phyloP scores from a whole-genome alignment of 352 stramenopile genomes.

The Phytophthora agathidicida region DNA sequence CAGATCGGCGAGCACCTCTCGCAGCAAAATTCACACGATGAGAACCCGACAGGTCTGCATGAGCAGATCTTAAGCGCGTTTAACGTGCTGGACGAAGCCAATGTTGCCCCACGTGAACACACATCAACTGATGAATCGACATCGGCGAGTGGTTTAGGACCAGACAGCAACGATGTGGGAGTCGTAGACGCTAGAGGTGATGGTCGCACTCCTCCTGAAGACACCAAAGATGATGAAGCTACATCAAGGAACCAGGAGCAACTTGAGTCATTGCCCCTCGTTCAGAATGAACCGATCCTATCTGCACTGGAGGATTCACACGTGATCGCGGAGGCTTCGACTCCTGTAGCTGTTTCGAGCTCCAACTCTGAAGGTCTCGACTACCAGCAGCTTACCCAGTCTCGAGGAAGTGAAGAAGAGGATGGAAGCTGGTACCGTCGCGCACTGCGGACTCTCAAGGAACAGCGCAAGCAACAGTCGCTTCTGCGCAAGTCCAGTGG shows the following conservation, averaged over 20 bases:
- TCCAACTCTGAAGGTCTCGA: conserved; percentile 13
- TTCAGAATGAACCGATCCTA: not conserved
- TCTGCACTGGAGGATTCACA: not conserved
- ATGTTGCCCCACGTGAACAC: not conserved
- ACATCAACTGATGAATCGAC: not conserved
- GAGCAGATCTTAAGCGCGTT: conserved; percentile 19
- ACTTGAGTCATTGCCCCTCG: not conserved
- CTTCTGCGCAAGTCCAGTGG: not conserved
- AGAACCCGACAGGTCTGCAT: not conserved
- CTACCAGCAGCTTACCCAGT: conserved; percentile 47
- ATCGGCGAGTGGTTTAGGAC: not conserved
- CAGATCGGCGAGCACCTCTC: conserved; percentile 14
- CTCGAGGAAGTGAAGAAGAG: conserved; percentile 27
- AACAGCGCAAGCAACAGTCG: conserved; percentile 39
- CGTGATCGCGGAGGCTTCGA: not conserved
- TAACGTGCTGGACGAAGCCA: not conserved
- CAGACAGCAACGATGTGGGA: not conserved
- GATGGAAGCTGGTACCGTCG: conserved; percentile 35
- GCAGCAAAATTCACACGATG: not conserved
- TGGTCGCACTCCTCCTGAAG: not conserved
- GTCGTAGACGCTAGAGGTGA: not conserved
- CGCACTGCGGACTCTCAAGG: conserved; percentile 45
- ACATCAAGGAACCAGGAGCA: not conserved
- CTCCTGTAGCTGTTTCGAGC: not conserved
- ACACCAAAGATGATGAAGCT: not conserved